A percentile compares a stretch with the other conserved stretches of the same genome.
Evolutionary conservation across 805 yeast species (phyloP).

Genomic region (Yamadazyma insecticola): DNA sequence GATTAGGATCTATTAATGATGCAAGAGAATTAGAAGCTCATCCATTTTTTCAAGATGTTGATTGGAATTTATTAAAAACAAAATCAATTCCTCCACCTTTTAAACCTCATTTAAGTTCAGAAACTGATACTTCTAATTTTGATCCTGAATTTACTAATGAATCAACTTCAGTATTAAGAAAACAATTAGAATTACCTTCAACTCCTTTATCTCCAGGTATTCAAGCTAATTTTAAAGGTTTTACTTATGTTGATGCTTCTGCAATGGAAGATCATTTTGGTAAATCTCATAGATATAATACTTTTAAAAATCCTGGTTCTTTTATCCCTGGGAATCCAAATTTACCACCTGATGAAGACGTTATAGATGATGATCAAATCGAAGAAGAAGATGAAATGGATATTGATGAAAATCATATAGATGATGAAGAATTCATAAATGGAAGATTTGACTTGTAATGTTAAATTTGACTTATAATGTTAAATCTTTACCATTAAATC

Average conservation of each 20-base stretch:
- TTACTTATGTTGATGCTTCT: conserved; percentile 92
- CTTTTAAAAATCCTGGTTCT: conserved; percentile 54
- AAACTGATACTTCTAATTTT: conserved; percentile 92
- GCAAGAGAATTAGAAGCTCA: conserved; percentile 91
- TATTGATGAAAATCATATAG: conserved; percentile 54
- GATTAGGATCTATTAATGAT: conserved; percentile 87
- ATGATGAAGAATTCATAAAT: conserved; percentile 75
- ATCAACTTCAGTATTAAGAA: conserved; percentile 74
- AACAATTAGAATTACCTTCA: conserved; percentile 57
- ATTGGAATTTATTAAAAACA: conserved; percentile 75
- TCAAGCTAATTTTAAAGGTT: conserved; percentile 95
- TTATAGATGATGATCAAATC: conserved; percentile 63
- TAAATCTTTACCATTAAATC: too few relatives aligned
- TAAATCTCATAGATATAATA: conserved; percentile 33
- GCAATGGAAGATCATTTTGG: conserved; percentile 82
- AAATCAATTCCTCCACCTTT: conserved; percentile 95
- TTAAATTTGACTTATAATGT: too few relatives aligned
- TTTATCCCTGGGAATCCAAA: conserved; percentile 77
- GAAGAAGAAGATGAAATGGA: conserved; percentile 35
- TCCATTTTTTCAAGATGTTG: conserved; percentile 85
- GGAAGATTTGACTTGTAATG: conserved; percentile 78
- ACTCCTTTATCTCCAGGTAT: conserved; percentile 92
- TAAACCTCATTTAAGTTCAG: conserved; percentile 87
- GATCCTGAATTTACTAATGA: conserved; percentile 97
- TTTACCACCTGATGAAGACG: conserved; percentile 80